Evolutionary conservation across 805 yeast species (phyloP).

Genomic region (Candida chilensis): DNA sequence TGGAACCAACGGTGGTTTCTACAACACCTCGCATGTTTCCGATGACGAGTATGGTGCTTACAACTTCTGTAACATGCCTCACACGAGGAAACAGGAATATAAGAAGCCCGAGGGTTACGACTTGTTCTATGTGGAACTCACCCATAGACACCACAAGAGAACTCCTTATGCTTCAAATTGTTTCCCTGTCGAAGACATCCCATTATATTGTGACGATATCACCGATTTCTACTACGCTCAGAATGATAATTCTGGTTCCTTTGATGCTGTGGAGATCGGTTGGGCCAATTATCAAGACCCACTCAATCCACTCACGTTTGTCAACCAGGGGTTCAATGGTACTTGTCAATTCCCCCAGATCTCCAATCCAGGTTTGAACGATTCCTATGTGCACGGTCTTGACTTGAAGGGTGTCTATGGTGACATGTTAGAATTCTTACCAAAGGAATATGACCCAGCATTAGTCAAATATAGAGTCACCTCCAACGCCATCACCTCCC

Average conservation of each 20-base stretch:
- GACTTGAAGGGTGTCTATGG: slow-evolving; percentile 27
- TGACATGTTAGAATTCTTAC: slow-evolving; percentile 18
- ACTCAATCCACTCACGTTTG: slow-evolving; percentile 14
- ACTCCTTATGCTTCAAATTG: slow-evolving; percentile 26
- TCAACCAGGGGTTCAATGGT: slow-evolving; percentile 12
- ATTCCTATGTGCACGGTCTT: slow-evolving; percentile 25
- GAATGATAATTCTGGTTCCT: slow-evolving; percentile 4
- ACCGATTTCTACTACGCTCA: slow-evolving; percentile 12
- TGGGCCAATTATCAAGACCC: slow-evolving; percentile 14
- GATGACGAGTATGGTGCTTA: slow-evolving; percentile 20
- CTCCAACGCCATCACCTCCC: slow-evolving; percentile 26
- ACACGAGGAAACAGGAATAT: slow-evolving; percentile 20
- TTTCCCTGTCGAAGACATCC: slow-evolving; percentile 17
- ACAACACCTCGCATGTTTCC: slow-evolving; percentile 10
- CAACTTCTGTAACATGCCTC: slow-evolving; percentile 38
- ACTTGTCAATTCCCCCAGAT: slow-evolving; percentile 30
- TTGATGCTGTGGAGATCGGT: slow-evolving; percentile 5
- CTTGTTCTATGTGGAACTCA: slow-evolving; percentile 23
- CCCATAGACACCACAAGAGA: slow-evolving; percentile 35
- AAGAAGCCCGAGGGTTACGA: slow-evolving; percentile 13
- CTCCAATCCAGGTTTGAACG: slow-evolving; percentile 27
- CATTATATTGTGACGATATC: slow-evolving; percentile 16
- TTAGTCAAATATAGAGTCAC: slow-evolving; percentile 22
- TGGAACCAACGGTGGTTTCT: slow-evolving; percentile 14
- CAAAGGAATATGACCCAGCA: slow-evolving; percentile 18